phyloP scores from a whole-genome alignment of 768 basidiomycete species.

The Tulasnella sp. region DNA sequence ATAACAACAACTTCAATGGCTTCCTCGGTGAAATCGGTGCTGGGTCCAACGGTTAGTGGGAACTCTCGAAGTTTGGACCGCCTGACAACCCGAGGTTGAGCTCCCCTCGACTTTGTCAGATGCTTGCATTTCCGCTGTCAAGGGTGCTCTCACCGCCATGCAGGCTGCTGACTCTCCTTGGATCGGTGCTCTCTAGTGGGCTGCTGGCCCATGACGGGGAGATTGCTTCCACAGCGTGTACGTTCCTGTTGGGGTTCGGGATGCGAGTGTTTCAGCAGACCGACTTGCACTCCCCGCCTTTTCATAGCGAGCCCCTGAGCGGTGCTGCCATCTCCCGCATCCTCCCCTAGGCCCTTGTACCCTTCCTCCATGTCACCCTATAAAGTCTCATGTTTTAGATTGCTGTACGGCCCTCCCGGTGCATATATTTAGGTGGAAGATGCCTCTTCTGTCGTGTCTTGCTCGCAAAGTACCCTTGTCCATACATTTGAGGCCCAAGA shows the following conservation, averaged over 20 bases:
- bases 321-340: constrained; percentile 52
- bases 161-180: constrained; percentile 50
- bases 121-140: constrained; percentile 48
- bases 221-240: constrained; percentile 11
- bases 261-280: background rate
- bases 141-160: constrained; percentile 57
- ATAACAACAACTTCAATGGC: constrained; percentile 57
- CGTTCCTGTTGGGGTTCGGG: background rate
- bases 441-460: too few relatives aligned
- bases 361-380: background rate
- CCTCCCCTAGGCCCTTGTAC: constrained; percentile 54
- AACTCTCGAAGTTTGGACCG: background rate
- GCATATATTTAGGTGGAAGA: background rate
- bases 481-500: too few relatives aligned
- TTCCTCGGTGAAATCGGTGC: constrained; percentile 63
- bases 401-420: background rate
- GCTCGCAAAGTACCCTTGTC: too few relatives aligned
- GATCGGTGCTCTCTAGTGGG: constrained; percentile 43
- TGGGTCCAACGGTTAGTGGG: constrained; percentile 38
- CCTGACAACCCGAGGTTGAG: background rate
- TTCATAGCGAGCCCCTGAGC: constrained; percentile 47
- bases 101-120: constrained; percentile 31
- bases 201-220: constrained; percentile 22
- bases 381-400: background rate
- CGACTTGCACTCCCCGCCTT: background rate